Conservation (phyloP, 2,329 filamentous ascomycete species). For the Simplicillium sp. region DNA sequence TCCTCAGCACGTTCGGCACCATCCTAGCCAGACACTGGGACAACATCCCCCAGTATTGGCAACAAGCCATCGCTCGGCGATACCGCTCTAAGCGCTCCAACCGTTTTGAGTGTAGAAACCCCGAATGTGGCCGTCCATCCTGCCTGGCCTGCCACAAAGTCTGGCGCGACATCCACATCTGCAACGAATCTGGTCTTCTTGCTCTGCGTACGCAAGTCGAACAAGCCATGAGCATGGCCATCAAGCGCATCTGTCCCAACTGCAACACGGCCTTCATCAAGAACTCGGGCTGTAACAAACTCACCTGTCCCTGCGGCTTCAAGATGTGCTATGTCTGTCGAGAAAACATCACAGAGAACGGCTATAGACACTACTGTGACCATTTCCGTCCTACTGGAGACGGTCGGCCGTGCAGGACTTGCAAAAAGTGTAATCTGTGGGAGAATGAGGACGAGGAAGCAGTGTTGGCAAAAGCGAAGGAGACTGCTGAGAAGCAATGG, state of each 20-base stretch:
- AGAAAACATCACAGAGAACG: constrained; percentile 61
- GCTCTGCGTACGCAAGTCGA: constrained; percentile 85
- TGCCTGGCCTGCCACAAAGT: constrained; percentile 75
- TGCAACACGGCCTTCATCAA: constrained; percentile 93
- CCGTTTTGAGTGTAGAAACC: constrained; percentile 67
- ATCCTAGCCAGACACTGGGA: constrained; percentile 31
- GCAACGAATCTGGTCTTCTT: constrained; percentile 73
- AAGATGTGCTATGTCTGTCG: constrained; percentile 98
- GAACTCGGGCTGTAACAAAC: constrained; percentile 88
- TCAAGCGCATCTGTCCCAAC: constrained; percentile 89
- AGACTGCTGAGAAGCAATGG: constrained; percentile 65
- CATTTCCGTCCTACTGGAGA: constrained; percentile 83
- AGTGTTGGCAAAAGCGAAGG: constrained; percentile 58
- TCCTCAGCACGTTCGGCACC: constrained; percentile 33
- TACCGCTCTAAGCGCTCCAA: constrained; percentile 62
- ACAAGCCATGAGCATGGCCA: constrained; percentile 82
- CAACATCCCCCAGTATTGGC: constrained; percentile 36
- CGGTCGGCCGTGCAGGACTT: constrained; percentile 61
- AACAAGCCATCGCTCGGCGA: constrained; percentile 54
- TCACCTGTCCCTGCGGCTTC: constrained; percentile 92
- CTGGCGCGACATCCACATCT: constrained; percentile 84
- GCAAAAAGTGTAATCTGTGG: constrained; percentile 71
- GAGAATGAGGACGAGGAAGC: constrained; percentile 65
- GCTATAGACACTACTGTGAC: constrained; percentile 91
- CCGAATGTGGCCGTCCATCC: constrained; percentile 58